phyloP scores from a whole-genome alignment of 192 early-diverging fungal species.

The Chytriomyces sp. region DNA sequence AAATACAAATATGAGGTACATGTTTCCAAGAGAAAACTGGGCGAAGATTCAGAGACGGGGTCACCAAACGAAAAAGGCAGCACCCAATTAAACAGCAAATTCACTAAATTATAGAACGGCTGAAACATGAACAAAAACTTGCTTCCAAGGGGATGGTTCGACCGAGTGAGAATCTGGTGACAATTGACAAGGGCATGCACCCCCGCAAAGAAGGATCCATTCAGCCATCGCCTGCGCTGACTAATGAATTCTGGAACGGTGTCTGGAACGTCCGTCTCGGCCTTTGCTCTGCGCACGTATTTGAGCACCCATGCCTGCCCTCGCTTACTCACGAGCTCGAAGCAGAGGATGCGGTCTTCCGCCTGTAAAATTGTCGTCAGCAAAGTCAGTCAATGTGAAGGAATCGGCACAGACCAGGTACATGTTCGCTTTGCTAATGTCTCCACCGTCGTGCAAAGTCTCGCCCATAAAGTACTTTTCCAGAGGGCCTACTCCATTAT shows the following conservation, averaged over 20 bases:
- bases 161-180: conserved; percentile 69
- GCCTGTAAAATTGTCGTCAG: conserved; percentile 19
- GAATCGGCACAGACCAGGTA: conserved; percentile 48
- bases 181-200: conserved; percentile 74
- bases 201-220: conserved; percentile 84
- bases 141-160: conserved; percentile 63
- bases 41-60: too few species aligned
- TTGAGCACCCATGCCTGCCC: conserved; percentile 69
- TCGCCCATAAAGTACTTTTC: conserved; percentile 84
- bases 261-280: conserved; percentile 84
- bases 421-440: conserved; percentile 77
- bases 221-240: conserved; percentile 82
- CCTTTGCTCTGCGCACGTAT: conserved; percentile 73
- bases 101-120: conserved; percentile 72
- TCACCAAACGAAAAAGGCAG: too few species aligned
- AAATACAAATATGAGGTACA: conserved; percentile 63
- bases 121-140: conserved; percentile 70
- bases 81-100: conserved; percentile 72
- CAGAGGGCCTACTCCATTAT: conserved; percentile 66
- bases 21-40: conserved; percentile 76
- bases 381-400: neutral
- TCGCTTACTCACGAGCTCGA: conserved; percentile 81
- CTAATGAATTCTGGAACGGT: conserved; percentile 55
- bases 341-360: conserved; percentile 82
- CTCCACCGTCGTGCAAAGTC: conserved; percentile 58